Conservation (phyloP, 345 rosid species). For the Barbarea vulgaris region DNA sequence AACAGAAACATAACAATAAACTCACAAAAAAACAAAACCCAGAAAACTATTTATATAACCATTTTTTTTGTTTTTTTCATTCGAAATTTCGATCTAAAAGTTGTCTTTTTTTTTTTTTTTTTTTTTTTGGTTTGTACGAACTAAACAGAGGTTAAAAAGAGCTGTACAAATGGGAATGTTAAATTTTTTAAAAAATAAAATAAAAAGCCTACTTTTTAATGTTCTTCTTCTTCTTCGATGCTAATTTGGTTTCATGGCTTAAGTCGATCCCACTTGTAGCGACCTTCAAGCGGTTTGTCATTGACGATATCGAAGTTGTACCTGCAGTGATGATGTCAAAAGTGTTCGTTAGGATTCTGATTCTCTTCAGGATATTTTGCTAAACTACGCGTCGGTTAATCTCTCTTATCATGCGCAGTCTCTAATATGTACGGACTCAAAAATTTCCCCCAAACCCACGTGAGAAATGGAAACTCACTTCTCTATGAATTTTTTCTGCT, state of each 20-base stretch:
- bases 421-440: slow-evolving; percentile 8
- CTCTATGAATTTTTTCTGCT: slow-evolving; percentile 49
- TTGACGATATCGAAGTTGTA: slow-evolving; percentile 72
- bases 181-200: neutral
- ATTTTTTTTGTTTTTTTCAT: neutral
- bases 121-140: slow-evolving; percentile 12
- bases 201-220: neutral
- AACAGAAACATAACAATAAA: neutral
- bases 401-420: slow-evolving; percentile 50
- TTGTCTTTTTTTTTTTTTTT: slow-evolving; percentile 8
- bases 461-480: slow-evolving; percentile 47
- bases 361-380: slow-evolving; percentile 11
- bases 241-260: slow-evolving; percentile 34
- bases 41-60: neutral
- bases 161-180: slow-evolving; percentile 34
- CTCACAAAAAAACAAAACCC: neutral
- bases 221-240: neutral
- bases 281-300: slow-evolving; percentile 69
- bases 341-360: slow-evolving; percentile 48
- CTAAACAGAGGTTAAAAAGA: slow-evolving; percentile 8
- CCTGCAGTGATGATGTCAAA: slow-evolving; percentile 46
- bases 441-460: slow-evolving; percentile 12
- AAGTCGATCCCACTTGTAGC: slow-evolving; percentile 67
- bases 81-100: neutral
- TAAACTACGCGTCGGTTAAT: slow-evolving; percentile 33